Evolutionary conservation across 2,329 filamentous ascomycete species (phyloP).

Genomic region (Pseudomassariella vexata): DNA sequence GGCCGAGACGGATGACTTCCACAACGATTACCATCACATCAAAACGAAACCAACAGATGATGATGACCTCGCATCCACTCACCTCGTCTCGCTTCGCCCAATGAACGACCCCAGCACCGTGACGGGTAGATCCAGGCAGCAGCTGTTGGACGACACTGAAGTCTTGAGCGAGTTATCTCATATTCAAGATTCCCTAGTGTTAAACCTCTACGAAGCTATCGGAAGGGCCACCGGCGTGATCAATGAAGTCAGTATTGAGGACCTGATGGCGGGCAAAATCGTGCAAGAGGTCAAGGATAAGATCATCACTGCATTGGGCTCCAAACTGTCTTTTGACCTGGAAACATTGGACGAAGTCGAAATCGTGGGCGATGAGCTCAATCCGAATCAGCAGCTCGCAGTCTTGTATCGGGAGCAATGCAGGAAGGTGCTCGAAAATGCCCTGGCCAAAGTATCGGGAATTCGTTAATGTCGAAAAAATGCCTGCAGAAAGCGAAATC

Average conservation of each 20-base stretch:
- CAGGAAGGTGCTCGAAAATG: constrained; percentile 38
- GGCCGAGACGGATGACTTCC: constrained; percentile 37
- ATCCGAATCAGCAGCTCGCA: constrained; percentile 41
- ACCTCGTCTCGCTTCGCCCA: constrained; percentile 46
- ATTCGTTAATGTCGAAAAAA: background rate
- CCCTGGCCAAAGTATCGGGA: constrained; percentile 13
- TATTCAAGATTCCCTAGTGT: constrained; percentile 47
- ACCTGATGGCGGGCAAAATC: constrained; percentile 38
- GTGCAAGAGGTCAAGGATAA: constrained; percentile 30
- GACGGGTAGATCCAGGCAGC: constrained; percentile 35
- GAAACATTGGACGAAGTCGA: constrained; percentile 39
- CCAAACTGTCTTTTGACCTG: constrained; percentile 35
- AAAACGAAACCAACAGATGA: constrained; percentile 34
- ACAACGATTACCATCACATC: constrained; percentile 57
- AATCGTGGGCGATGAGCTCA: constrained; percentile 28
- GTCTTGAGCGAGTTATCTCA: constrained; percentile 38
- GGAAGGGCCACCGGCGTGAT: constrained; percentile 8
- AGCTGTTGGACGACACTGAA: constrained; percentile 22
- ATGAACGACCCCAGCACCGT: constrained; percentile 41
- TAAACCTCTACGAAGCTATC: constrained; percentile 38
- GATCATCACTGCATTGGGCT: constrained; percentile 28
- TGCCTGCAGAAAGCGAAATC: too few relatives aligned
- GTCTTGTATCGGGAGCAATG: constrained; percentile 43
- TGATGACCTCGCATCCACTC: constrained; percentile 20
- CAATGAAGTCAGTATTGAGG: constrained; percentile 21